Evolutionary conservation across 768 basidiomycete species (phyloP), one percentile per base, ranked within the genome.

Genomic region (Cyclocybe aegerita): DNA sequence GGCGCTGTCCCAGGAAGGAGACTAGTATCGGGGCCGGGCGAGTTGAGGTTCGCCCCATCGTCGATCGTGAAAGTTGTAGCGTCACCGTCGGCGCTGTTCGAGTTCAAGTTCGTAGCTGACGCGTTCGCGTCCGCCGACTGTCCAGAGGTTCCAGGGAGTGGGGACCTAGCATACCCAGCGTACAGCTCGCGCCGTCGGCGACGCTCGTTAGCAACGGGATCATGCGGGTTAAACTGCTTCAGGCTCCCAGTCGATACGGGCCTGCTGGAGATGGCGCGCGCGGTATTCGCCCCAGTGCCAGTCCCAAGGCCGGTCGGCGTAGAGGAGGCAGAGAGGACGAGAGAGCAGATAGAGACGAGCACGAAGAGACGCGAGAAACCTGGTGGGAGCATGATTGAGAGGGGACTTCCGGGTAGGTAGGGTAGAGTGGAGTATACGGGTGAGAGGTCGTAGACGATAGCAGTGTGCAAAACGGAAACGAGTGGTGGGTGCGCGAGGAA

Each of bases 301-400:
- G 16, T 32, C n/a, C 12, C 40, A 17, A 43, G 39, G 15, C 48
- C 41, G 11, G 39, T 34, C 7, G 53, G 53, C 37, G 50, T 43
- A 16, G 51, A 45, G 12, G 51, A 36, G 33, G 43, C 48, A 1
- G 53, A 43, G 9, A 52, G 17, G 35, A 51, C 39, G 45, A 57
- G 39, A 10, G 53, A 14, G 34, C 54, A 39, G 51, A 62, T 40
- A n/a, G 55, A 50, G 46, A 62, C 39, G 43, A 56, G 45, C 37
- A 53, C 41, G 31, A 57, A 38, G 43, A 52, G 34, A 16, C 50
- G 51, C 16, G 56, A 42, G 16, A 53, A 50, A 9, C 52, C 33
- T 12, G 17, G 23, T 16, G 48, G 32, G 14, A 43, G 6, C 46
- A 52, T 51, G 36, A 31, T 37, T 37, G 23, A 2, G n/a, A 23